A percentile compares a stretch with the other conserved stretches of the same genome.
These are phyloP conservation scores for Apocynum venetum DNA, from an alignment of 257 asterid species.

Conservation along the genomic window DNA sequence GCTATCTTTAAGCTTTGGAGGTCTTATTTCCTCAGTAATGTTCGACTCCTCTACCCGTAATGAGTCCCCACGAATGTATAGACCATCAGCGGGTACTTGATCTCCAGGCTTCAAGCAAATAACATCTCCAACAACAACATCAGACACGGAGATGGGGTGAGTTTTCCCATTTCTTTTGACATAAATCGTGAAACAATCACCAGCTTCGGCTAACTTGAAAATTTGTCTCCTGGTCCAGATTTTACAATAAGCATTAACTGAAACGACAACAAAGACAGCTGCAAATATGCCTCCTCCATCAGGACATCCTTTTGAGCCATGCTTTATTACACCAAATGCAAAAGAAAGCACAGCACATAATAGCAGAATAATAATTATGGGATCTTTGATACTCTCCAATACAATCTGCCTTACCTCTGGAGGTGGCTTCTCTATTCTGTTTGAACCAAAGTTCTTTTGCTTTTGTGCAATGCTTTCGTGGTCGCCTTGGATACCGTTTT, in stretches of 20 bases:
- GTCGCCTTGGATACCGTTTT: constrained; percentile 43
- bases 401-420: constrained; percentile 30
- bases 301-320: no score
- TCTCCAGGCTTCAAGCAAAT: constrained; percentile 44
- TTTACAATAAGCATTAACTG: no score
- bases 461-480: constrained; percentile 30
- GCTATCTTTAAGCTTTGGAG: constrained; percentile 26
- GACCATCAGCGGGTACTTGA: constrained; percentile 65
- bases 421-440: constrained; percentile 37
- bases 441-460: constrained; percentile 34
- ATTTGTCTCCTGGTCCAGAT: constrained; percentile 4
- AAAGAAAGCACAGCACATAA: constrained; percentile 36
- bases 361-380: constrained; percentile 44
- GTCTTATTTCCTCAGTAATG: constrained; percentile 38
- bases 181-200: constrained; percentile 32
- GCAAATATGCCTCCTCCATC: no score
- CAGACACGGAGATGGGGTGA: constrained; percentile 36
- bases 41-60: constrained; percentile 50
- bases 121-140: constrained; percentile 52
- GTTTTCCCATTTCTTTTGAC: constrained; percentile 44
- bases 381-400: constrained; percentile 40
- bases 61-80: constrained; percentile 39
- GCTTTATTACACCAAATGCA: no score
- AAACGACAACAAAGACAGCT: no score
- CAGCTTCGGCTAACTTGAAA: constrained; percentile 42